These are phyloP conservation scores for Xylaria sp. DNA, from an alignment of 2,329 filamentous ascomycete genomes.

Conservation along the genomic window DNA sequence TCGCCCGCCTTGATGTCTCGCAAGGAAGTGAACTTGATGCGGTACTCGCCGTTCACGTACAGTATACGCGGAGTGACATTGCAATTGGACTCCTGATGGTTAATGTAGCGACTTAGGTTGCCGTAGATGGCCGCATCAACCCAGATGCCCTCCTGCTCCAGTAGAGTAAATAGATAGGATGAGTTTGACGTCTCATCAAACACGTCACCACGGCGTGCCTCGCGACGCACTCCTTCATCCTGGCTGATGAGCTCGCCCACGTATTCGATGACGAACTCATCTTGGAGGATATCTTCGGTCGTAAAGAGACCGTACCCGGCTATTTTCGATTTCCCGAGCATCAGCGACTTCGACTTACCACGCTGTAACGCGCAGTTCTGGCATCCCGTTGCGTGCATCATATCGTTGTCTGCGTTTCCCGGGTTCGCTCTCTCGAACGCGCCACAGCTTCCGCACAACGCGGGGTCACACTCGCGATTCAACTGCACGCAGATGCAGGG, in stretches of 20 bases:
- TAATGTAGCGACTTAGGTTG: slow-evolving; percentile 83
- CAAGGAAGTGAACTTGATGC: slow-evolving; percentile 73
- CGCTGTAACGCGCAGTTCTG: slow-evolving; percentile 75
- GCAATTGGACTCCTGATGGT: slow-evolving; percentile 67
- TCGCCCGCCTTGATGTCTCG: slow-evolving; percentile 70
- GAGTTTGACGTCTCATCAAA: slow-evolving; percentile 65
- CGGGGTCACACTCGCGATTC: slow-evolving; percentile 79
- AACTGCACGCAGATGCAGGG: slow-evolving; percentile 72
- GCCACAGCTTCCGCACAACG: slow-evolving; percentile 72
- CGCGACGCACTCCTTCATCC: slow-evolving; percentile 70
- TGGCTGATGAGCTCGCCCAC: slow-evolving; percentile 75
- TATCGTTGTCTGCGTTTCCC: slow-evolving; percentile 62
- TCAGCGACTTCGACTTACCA: slow-evolving; percentile 63
- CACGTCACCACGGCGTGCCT: slow-evolving; percentile 61
- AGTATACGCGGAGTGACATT: slow-evolving; percentile 67
- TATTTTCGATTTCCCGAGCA: slow-evolving; percentile 72
- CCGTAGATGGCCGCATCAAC: slow-evolving; percentile 77
- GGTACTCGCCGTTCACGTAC: slow-evolving; percentile 74
- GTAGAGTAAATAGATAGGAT: slow-evolving; percentile 65
- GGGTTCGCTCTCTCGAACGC: slow-evolving; percentile 70
- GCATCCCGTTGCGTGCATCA: slow-evolving; percentile 62
- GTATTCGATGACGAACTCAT: slow-evolving; percentile 82
- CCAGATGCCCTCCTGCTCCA: slow-evolving; percentile 64
- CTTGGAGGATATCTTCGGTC: slow-evolving; percentile 65
- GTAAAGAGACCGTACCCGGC: slow-evolving; percentile 77